Conservation (phyloP, 2,329 filamentous ascomycete genomes). For the Alternaria longipes region DNA sequence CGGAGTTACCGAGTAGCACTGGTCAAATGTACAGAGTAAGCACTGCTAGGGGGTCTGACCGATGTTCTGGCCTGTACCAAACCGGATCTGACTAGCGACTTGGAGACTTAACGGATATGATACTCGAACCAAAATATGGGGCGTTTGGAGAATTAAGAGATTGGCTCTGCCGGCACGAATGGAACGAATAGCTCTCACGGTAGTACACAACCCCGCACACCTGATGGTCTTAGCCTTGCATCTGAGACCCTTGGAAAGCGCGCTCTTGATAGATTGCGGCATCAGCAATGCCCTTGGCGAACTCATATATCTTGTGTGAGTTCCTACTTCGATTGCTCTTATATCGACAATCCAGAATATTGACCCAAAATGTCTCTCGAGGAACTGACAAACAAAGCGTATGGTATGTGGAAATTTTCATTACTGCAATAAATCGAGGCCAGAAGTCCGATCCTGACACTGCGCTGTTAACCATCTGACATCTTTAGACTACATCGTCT, state of each 20-base stretch:
- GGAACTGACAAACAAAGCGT: slow-evolving; percentile 34
- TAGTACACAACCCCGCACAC: not conserved
- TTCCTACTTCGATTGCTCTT: not conserved
- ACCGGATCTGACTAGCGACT: not conserved
- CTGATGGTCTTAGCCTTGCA: not conserved
- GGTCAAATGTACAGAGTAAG: not conserved
- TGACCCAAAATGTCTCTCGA: slow-evolving; percentile 31
- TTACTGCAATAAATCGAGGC: not conserved
- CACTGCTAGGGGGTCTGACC: not conserved
- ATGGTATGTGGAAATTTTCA: slow-evolving; percentile 7
- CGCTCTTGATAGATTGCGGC: not conserved
- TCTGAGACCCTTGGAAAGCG: not conserved
- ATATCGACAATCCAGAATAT: not conserved
- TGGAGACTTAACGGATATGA: not conserved
- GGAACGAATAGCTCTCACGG: not conserved
- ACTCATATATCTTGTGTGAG: not conserved
- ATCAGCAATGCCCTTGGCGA: not conserved
- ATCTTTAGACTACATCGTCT: slow-evolving; percentile 29
- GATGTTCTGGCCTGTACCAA: not conserved
- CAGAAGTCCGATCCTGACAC: not conserved
- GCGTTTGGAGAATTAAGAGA: not conserved
- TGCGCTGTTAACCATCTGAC: not conserved
- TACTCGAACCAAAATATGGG: not conserved
- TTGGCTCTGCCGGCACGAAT: not conserved
- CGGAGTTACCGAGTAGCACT: not conserved